Conservation (phyloP, 2,329 filamentous ascomycete species). For the Alternaria postmessia region DNA sequence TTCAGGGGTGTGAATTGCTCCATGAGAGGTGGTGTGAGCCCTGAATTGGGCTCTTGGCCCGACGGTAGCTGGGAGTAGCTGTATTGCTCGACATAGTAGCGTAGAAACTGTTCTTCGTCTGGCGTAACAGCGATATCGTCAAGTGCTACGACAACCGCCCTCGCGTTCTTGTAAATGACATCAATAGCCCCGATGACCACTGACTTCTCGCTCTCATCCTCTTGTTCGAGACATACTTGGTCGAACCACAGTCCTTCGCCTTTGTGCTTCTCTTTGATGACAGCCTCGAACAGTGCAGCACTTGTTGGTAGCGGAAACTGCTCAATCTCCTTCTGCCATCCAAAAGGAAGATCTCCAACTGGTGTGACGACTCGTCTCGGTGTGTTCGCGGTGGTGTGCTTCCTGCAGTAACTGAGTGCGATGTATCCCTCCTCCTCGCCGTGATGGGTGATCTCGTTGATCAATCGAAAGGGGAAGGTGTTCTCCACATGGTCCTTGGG, state of each 20-base stretch:
- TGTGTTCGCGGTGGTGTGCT: conserved; percentile 37
- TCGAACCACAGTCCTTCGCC: conserved; percentile 57
- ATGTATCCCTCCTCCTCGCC: conserved; percentile 52
- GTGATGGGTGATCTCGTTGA: conserved; percentile 44
- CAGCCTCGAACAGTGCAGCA: conserved; percentile 51
- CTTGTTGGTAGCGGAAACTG: conserved; percentile 53
- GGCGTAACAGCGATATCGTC: conserved; percentile 51
- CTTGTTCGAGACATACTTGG: conserved; percentile 56
- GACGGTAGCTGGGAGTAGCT: conserved; percentile 27
- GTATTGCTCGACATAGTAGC: conserved; percentile 52
- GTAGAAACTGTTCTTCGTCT: conserved; percentile 48
- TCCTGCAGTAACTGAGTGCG: conserved; percentile 56
- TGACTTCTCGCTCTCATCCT: conserved; percentile 51
- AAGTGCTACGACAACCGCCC: conserved; percentile 52
- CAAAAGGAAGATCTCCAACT: conserved; percentile 44
- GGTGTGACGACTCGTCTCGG: conserved; percentile 35
- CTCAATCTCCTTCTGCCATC: conserved; percentile 43
- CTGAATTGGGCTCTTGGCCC: conserved; percentile 36
- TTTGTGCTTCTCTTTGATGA: conserved; percentile 49
- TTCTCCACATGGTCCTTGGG: conserved; percentile 30
- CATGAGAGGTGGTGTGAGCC: conserved; percentile 43
- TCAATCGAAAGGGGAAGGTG: conserved; percentile 50
- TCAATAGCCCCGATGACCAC: conserved; percentile 54
- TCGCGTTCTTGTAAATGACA: conserved; percentile 53
- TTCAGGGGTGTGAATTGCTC: conserved; percentile 31